These are phyloP conservation scores for Podila horticola DNA, from an alignment of 192 early-diverging fungal genomes.

Conservation along the genomic window DNA sequence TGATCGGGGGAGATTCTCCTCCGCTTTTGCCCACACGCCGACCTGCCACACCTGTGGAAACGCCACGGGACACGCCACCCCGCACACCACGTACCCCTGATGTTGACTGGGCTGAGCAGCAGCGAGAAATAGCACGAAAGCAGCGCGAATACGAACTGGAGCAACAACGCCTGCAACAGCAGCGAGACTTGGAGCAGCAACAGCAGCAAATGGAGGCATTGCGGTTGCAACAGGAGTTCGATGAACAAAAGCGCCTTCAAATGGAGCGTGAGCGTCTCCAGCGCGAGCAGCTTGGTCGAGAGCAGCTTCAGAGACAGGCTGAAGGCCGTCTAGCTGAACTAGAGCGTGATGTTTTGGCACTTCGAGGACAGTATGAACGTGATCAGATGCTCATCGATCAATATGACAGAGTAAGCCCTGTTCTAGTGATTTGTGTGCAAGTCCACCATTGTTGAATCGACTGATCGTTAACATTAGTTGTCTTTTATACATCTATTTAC, in stretches of 20 bases:
- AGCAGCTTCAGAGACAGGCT: conserved; percentile 84
- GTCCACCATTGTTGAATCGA: neutral
- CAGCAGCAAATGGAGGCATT: conserved; percentile 58
- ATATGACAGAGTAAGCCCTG: conserved; percentile 73
- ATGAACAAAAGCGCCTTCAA: conserved; percentile 79
- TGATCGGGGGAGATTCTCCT: conserved; percentile 76
- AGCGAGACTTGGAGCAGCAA: conserved; percentile 63
- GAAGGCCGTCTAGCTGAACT: conserved; percentile 80
- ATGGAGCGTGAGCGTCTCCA: conserved; percentile 72
- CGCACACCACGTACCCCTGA: conserved; percentile 9
- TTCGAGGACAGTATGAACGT: conserved; percentile 77
- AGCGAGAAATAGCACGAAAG: conserved; percentile 68
- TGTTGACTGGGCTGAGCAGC: conserved; percentile 63
- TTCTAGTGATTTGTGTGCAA: neutral
- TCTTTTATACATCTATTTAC: neutral
- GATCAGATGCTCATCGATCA: conserved; percentile 85
- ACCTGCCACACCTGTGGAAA: conserved; percentile 48
- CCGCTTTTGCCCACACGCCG: conserved; percentile 32
- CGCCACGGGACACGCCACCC: conserved; percentile 28
- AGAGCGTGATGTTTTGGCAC: conserved; percentile 80
- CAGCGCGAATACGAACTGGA: conserved; percentile 64
- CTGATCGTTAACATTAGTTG: neutral
- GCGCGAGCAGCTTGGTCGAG: conserved; percentile 75
- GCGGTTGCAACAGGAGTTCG: conserved; percentile 77
- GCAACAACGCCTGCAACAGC: conserved; percentile 68